These are phyloP conservation scores for Ustanciosporium gigantosporum DNA, from an alignment of 1,284 basidiomycete genomes.

Conservation along the genomic window DNA sequence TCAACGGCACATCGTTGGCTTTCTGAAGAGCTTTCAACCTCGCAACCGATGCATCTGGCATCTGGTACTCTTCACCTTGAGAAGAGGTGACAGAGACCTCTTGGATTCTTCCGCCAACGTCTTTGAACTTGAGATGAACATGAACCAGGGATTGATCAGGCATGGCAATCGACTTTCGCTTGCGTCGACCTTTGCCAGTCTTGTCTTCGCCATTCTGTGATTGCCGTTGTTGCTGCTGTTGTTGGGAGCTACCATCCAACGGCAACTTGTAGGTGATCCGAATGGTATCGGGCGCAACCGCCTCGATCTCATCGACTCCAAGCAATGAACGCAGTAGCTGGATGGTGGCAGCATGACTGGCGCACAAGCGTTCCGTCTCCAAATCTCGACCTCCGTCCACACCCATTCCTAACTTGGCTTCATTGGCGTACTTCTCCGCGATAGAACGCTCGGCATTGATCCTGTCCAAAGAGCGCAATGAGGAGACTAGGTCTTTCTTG, in stretches of 20 bases:
- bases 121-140: slow-evolving; percentile 33
- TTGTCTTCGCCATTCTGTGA: slow-evolving; percentile 11
- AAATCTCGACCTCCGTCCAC: slow-evolving; percentile 47
- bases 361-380: slow-evolving; percentile 47
- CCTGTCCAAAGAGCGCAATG: slow-evolving; percentile 39
- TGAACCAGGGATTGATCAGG: slow-evolving; percentile 24
- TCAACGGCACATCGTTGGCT: slow-evolving; percentile 41
- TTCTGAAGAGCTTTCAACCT: slow-evolving; percentile 28
- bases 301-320: slow-evolving; percentile 38
- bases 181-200: slow-evolving; percentile 8
- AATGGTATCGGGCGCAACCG: slow-evolving; percentile 21
- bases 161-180: slow-evolving; percentile 34
- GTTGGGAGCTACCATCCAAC: slow-evolving; percentile 10
- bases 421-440: slow-evolving; percentile 50
- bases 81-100: slow-evolving; percentile 28
- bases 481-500: slow-evolving; percentile 47
- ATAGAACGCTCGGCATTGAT: slow-evolving; percentile 49
- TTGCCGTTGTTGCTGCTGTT: slow-evolving; percentile 1
- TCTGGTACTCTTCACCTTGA: slow-evolving; percentile 34
- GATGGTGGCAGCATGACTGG: slow-evolving; percentile 35
- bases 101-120: slow-evolving; percentile 39
- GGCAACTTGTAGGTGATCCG: slow-evolving; percentile 37
- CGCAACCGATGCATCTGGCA: slow-evolving; percentile 33
- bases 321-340: slow-evolving; percentile 27
- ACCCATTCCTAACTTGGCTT: slow-evolving; percentile 49